Evolutionary conservation across 306 rosid species (phyloP).

Genomic region (Sicyos edulis): DNA sequence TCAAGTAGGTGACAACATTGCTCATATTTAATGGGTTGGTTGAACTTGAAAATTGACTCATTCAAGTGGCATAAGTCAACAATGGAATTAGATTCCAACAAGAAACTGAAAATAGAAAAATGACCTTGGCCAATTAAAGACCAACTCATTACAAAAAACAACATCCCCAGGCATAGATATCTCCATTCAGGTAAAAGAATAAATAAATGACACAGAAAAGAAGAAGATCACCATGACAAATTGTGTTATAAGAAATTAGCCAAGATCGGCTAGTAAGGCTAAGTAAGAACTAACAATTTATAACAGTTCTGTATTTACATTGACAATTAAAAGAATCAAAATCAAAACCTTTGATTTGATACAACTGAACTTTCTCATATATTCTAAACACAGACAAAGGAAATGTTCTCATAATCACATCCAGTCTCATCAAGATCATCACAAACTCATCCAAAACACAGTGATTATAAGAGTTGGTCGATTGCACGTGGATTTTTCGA

Average conservation of each 20-base stretch:
- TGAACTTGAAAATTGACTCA: too few species aligned
- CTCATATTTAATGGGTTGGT: too few species aligned
- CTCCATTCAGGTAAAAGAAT: neutral
- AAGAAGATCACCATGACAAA: neutral
- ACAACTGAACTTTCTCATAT: neutral
- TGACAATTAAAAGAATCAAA: neutral
- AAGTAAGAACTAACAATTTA: neutral
- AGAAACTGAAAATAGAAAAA: too few species aligned
- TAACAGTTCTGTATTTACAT: neutral
- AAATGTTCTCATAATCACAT: constrained; percentile 2
- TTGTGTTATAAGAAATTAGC: neutral
- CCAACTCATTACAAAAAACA: too few species aligned
- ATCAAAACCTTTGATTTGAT: neutral
- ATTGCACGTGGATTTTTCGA: neutral
- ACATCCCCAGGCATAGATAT: neutral
- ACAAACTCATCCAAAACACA: neutral
- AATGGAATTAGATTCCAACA: too few species aligned
- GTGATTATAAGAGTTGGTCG: neutral
- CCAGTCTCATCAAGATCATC: neutral
- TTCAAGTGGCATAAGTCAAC: too few species aligned
- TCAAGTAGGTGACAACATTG: too few species aligned
- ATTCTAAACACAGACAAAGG: neutral
- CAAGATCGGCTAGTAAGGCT: neutral
- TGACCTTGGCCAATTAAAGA: too few species aligned
- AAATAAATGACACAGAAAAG: neutral